Evolutionary conservation across 257 asterid species (phyloP).

Genomic region (Nyctanthes arbortristis): DNA sequence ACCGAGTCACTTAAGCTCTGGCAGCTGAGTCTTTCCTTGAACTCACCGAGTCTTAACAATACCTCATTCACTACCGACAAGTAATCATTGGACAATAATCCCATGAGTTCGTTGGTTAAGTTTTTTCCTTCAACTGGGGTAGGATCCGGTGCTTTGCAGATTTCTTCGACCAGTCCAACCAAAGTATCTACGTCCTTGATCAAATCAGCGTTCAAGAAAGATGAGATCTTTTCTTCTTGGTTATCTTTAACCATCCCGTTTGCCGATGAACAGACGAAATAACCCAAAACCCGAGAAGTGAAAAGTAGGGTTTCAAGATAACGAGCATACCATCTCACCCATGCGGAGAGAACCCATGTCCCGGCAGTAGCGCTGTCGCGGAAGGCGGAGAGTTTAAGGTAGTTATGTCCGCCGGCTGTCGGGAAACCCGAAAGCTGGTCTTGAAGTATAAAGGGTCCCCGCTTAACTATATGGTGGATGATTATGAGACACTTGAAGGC

Average conservation of each 20-base stretch:
- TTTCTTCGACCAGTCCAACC: conserved; percentile 43
- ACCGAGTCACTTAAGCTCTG: conserved; percentile 69
- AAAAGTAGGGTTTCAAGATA: conserved; percentile 62
- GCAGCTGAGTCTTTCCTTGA: conserved; percentile 44
- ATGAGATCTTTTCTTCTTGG: conserved; percentile 43
- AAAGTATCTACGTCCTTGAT: conserved; percentile 58
- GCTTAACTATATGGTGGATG: conserved; percentile 62
- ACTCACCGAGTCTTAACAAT: conserved; percentile 53
- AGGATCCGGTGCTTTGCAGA: conserved; percentile 54
- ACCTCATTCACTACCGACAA: conserved; percentile 53
- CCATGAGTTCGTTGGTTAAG: conserved; percentile 43
- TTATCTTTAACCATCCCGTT: conserved; percentile 27
- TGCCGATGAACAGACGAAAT: conserved; percentile 50
- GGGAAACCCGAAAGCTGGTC: conserved; percentile 82
- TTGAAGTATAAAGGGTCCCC: conserved; percentile 84
- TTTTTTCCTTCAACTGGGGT: conserved; percentile 37
- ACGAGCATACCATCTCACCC: conserved; percentile 82
- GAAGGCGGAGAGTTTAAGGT: conserved; percentile 73
- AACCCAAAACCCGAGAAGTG: conserved; percentile 58
- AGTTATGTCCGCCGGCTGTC: conserved; percentile 63
- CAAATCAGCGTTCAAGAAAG: conserved; percentile 46
- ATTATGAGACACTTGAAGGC: conserved; percentile 72
- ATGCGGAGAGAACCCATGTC: conserved; percentile 57
- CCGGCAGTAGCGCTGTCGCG: conserved; percentile 60
- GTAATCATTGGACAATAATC: conserved; percentile 46